Conservation (phyloP, 2,329 filamentous ascomycete species). For the Aureobasidium sp. region DNA sequence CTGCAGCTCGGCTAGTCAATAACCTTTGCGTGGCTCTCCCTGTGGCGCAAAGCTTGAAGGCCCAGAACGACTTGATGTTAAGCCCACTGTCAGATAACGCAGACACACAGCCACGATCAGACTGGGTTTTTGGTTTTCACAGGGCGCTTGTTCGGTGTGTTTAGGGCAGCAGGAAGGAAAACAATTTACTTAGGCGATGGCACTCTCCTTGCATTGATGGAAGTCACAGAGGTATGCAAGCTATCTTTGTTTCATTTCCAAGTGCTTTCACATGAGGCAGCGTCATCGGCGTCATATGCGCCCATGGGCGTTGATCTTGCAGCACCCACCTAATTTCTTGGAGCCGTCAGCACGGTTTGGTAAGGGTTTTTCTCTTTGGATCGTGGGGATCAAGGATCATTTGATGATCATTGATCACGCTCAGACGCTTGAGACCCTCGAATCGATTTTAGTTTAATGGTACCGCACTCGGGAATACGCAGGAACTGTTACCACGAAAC, state of each 20-base stretch:
- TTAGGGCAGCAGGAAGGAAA: not conserved
- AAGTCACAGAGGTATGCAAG: not conserved
- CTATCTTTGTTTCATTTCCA: slow-evolving; percentile 1
- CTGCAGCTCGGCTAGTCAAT: not conserved
- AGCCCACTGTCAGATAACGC: not conserved
- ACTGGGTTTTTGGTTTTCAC: not conserved
- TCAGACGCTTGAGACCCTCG: not conserved
- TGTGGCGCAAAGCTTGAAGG: slow-evolving; percentile 5
- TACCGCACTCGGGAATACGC: not conserved
- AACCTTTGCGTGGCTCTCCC: slow-evolving; percentile 4
- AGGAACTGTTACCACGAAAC: not conserved
- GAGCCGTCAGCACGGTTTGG: slow-evolving; percentile 1
- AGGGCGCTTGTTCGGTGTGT: not conserved
- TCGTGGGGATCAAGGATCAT: not conserved
- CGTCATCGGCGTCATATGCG: slow-evolving; percentile 7
- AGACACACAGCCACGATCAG: not conserved
- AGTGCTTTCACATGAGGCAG: slow-evolving; percentile 4
- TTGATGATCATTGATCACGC: not conserved
- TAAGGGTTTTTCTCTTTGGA: not conserved
- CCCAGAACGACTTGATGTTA: not conserved
- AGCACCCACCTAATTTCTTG: not conserved
- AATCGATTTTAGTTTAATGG: not conserved
- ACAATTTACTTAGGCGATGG: not conserved
- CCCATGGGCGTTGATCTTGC: not conserved
- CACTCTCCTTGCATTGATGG: not conserved